phyloP scores from a whole-genome alignment of 495 filamentous ascomycete species.

The Ascobolus immersus region DNA sequence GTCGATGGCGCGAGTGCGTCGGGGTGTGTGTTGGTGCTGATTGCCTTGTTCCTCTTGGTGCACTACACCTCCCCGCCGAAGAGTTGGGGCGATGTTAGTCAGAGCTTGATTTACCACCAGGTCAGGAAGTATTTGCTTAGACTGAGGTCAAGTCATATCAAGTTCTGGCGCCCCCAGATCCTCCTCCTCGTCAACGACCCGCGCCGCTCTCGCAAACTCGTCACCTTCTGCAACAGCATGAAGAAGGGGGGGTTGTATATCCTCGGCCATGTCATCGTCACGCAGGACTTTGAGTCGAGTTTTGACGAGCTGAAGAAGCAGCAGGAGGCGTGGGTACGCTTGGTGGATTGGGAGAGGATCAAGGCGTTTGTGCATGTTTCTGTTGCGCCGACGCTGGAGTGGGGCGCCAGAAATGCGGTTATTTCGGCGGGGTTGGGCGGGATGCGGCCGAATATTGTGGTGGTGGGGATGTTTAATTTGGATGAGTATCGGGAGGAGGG shows the following conservation, averaged over 20 bases:
- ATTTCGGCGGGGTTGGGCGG: slow-evolving; percentile 64
- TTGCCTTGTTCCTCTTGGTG: slow-evolving; percentile 56
- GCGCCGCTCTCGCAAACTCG: slow-evolving; percentile 47
- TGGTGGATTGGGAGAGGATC: slow-evolving; percentile 64
- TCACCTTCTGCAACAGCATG: slow-evolving; percentile 71
- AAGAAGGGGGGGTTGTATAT: slow-evolving; percentile 76
- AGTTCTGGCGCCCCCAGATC: slow-evolving; percentile 75
- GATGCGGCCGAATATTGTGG: slow-evolving; percentile 71
- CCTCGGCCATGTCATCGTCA: slow-evolving; percentile 66
- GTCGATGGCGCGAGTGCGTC: slow-evolving; percentile 59
- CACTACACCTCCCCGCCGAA: slow-evolving; percentile 69
- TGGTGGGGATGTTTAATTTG: slow-evolving; percentile 49
- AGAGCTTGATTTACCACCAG: slow-evolving; percentile 76
- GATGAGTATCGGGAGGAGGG: slow-evolving; percentile 47
- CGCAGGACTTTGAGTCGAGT: slow-evolving; percentile 48
- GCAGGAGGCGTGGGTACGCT: slow-evolving; percentile 59
- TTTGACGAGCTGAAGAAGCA: slow-evolving; percentile 62
- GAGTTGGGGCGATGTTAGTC: slow-evolving; percentile 72
- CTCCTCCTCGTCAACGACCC: slow-evolving; percentile 64
- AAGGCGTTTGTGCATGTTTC: slow-evolving; percentile 76
- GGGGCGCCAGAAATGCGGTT: slow-evolving; percentile 62
- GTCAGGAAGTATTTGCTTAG: slow-evolving; percentile 69
- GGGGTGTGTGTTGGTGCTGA: slow-evolving; percentile 43
- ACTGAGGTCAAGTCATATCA: slow-evolving; percentile 66
- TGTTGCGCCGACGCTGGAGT: slow-evolving; percentile 57